Evolutionary conservation across 2,329 filamentous ascomycete species (phyloP).

Genomic region (Didymella exigua): DNA sequence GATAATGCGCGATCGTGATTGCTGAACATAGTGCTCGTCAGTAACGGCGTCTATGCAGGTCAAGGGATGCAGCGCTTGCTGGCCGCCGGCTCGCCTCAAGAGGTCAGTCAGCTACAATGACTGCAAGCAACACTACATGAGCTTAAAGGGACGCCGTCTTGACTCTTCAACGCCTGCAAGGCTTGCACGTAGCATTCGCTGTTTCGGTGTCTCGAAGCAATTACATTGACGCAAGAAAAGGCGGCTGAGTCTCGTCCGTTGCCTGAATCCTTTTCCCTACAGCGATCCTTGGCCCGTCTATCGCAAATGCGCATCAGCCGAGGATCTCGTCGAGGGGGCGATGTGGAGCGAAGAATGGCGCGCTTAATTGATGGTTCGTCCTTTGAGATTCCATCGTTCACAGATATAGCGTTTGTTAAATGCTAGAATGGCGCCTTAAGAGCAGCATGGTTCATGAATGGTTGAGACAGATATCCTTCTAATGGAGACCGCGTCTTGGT

Average conservation of each 20-base stretch:
- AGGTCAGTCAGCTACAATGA: slow-evolving; percentile 4
- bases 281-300: slow-evolving; percentile 9
- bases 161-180: not conserved
- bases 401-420: not conserved
- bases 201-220: not conserved
- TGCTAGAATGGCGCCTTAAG: slow-evolving; percentile 1
- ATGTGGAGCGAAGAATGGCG: slow-evolving; percentile 17
- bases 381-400: not conserved
- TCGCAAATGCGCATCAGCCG: slow-evolving; percentile 10
- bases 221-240: slow-evolving; percentile 7
- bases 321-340: slow-evolving; percentile 7
- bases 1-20: not conserved
- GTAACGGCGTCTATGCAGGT: slow-evolving; percentile 5
- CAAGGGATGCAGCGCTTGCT: not conserved
- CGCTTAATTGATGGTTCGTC: slow-evolving; percentile 1
- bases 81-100: not conserved
- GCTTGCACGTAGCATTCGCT: not conserved
- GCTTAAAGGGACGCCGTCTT: slow-evolving; percentile 1
- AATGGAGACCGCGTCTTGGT: not conserved
- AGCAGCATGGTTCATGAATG: slow-evolving; percentile 3
- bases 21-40: slow-evolving; percentile 3
- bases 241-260: not conserved
- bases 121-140: not conserved
- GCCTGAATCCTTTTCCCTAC: slow-evolving; percentile 5
- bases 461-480: not conserved